These are phyloP conservation scores for Fraxinus albicans DNA, from an alignment of 305 asterid species.

Conservation along the genomic window DNA sequence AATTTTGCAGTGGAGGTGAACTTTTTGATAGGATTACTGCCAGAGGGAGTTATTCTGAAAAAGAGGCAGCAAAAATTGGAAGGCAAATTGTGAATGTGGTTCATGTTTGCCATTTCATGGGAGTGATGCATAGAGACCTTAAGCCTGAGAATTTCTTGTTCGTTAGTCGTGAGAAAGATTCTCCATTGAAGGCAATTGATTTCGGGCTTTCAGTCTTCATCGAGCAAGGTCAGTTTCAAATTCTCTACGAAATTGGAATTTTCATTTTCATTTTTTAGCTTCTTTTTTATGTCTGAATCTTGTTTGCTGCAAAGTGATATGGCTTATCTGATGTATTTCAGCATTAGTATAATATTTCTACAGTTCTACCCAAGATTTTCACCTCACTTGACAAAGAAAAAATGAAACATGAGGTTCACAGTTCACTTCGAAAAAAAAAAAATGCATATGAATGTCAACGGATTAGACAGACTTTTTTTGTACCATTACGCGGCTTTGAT, in stretches of 20 bases:
- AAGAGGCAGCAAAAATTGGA: conserved; percentile 67
- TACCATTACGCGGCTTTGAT: conserved; percentile 2
- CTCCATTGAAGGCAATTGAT: conserved; percentile 66
- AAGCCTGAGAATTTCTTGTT: conserved; percentile 87
- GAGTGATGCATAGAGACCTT: conserved; percentile 70
- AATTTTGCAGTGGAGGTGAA: conserved; percentile 73
- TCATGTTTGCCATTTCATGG: conserved; percentile 82
- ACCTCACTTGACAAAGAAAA: not conserved
- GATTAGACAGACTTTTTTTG: not conserved
- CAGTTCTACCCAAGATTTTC: not conserved
- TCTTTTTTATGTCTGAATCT: not conserved
- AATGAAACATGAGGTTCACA: not conserved
- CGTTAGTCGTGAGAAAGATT: conserved; percentile 42
- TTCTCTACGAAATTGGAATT: not conserved
- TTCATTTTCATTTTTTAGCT: not conserved
- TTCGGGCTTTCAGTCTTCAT: conserved; percentile 82
- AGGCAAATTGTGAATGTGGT: conserved; percentile 79
- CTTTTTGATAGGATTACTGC: conserved; percentile 71
- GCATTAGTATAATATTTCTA: not conserved
- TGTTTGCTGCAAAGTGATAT: conserved; percentile 21
- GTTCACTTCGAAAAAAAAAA: not conserved
- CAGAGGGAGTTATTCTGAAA: conserved; percentile 65
- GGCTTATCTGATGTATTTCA: not conserved
- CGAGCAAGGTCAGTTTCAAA: conserved; percentile 55
- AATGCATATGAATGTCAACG: not conserved